Conservation (phyloP, 176 grass and related monocot species). For the Cenchrus fungigraminus region DNA sequence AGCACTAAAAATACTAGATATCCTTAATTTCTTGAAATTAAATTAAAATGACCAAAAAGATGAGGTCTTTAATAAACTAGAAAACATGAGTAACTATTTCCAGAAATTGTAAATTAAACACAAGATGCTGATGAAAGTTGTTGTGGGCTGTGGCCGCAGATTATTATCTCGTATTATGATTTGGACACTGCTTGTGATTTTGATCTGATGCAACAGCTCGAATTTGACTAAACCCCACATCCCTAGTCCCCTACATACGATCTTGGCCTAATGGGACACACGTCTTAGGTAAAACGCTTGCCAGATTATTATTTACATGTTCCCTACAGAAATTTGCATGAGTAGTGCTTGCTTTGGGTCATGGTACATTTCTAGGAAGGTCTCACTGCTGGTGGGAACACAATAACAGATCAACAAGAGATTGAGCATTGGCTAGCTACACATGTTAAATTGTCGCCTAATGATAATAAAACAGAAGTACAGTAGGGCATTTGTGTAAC, state of each 20-base stretch:
- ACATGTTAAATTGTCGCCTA: not conserved
- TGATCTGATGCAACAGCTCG: slow-evolving; percentile 2
- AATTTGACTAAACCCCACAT: slow-evolving; percentile 9
- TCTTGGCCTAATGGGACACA: not conserved
- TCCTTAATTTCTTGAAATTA: not conserved
- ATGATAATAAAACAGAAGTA: not conserved
- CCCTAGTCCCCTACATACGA: not conserved
- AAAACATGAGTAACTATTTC: not conserved
- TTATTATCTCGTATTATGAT: not conserved
- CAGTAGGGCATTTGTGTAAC: not conserved
- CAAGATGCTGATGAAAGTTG: not conserved
- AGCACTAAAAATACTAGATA: not conserved
- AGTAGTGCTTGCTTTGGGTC: not conserved
- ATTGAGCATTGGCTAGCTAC: not conserved
- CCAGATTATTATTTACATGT: not conserved
- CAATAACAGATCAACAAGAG: not conserved
- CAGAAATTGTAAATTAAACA: too few species aligned
- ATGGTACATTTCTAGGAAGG: not conserved
- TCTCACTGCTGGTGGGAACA: not conserved
- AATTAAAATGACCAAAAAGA: not conserved
- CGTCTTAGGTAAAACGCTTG: not conserved
- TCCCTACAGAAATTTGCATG: not conserved
- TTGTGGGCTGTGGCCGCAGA: not conserved
- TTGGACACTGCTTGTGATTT: not conserved
- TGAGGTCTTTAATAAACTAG: not conserved